Evolutionary conservation across 202 grass and related monocot species (phyloP), one percentile per base, ranked within the genome.

Genomic region (Panicum virgatum): DNA sequence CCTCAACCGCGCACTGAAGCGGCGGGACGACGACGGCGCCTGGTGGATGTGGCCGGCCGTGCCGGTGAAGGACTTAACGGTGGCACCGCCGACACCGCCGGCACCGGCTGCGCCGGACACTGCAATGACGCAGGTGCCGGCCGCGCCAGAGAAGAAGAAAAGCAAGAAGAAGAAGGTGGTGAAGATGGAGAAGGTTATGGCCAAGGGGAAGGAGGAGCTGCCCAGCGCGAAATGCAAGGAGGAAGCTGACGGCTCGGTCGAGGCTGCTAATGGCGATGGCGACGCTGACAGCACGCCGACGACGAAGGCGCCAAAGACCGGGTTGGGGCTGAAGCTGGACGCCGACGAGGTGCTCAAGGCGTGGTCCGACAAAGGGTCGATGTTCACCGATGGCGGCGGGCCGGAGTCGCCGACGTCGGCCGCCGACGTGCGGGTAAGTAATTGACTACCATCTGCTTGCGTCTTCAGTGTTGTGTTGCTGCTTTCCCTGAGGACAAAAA

Each of bases 11-110:
- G 96, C 93, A 3, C 80, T 96, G 66, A 91, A 94, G 84, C 86
- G 93, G 48, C 85, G 80, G 30, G 88, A 92, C 63, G 89, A 96
- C 58, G 94, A 90, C 56, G 90, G 85, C 3, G 85, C 92, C 3
- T 92, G 93, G 93, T 99, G 93, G 89, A 92, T 89, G 77, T 95
- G 89, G 69, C 89, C 89, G 12, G 76, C 89, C 7, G 87, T 99
- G 20, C 93, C 91, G 6, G 86, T 99, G 57, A 90, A 87, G 66
- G 91, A 94, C 76, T 74, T 96, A 5, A 72, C 85, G 2, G 81
- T 91, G 7, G 66, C 80, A 4, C 87, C 88, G 16, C 78, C 83
- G 43, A 18, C 73, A 0, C 58, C 75, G 3, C 20, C 75, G 6
- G 59, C 75, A 1, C 29, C 64, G 7, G 34, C 71, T 9, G 73